These are phyloP conservation scores for Tuber calosporum DNA, from an alignment of 495 filamentous ascomycete genomes.

Conservation along the genomic window DNA sequence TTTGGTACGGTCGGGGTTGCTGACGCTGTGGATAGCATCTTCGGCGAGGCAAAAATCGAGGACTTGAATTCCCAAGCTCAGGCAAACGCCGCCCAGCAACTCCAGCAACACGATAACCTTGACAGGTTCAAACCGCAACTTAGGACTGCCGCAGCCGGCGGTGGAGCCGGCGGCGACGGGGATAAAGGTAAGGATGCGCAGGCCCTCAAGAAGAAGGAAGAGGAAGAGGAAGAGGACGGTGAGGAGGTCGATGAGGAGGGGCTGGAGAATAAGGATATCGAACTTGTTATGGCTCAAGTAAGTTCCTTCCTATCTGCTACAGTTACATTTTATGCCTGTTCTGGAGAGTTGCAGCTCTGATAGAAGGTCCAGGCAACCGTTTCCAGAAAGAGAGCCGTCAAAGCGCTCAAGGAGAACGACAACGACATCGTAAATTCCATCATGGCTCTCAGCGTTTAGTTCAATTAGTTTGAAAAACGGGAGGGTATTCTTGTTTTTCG, in stretches of 20 bases:
- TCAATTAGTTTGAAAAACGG: slow-evolving; percentile 14
- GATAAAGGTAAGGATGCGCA: slow-evolving; percentile 60
- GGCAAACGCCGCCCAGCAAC: slow-evolving; percentile 84
- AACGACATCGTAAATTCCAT: slow-evolving; percentile 99
- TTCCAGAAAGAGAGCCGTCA: slow-evolving; percentile 94
- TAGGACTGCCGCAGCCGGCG: slow-evolving; percentile 56
- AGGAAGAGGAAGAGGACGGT: slow-evolving; percentile 82
- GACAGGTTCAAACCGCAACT: slow-evolving; percentile 48
- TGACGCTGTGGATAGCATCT: slow-evolving; percentile 62
- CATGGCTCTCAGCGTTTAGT: slow-evolving; percentile 96
- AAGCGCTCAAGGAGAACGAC: slow-evolving; percentile 96
- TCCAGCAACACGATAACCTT: slow-evolving; percentile 60
- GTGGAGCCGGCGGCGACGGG: slow-evolving; percentile 42
- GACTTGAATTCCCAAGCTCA: slow-evolving; percentile 97
- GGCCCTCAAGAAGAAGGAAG: slow-evolving; percentile 71
- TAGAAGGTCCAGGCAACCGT: slow-evolving; percentile 66
- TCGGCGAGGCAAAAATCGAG: slow-evolving; percentile 99
- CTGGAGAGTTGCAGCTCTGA: not conserved
- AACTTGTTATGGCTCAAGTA: slow-evolving; percentile 80
- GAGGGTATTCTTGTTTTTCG: not conserved
- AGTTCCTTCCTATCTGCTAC: not conserved
- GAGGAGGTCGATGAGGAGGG: slow-evolving; percentile 91
- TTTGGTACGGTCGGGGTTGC: not conserved
- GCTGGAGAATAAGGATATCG: slow-evolving; percentile 97
- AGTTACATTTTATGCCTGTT: not conserved